Evolutionary conservation across 495 filamentous ascomycete genomes (phyloP), one percentile per base, ranked within the genome.

Genomic region (Physcia stellaris): DNA sequence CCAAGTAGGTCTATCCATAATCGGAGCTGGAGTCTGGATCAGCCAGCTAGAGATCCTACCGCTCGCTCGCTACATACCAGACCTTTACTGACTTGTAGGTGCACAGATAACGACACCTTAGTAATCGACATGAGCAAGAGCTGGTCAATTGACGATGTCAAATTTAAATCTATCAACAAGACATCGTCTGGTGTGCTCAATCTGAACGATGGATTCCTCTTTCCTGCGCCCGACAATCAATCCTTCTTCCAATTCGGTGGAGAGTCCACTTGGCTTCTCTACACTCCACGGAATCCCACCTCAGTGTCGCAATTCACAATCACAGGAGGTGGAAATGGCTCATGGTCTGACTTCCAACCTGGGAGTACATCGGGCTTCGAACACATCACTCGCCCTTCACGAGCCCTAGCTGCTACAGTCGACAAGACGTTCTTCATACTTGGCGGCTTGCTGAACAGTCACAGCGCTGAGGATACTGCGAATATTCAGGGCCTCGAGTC

Each of bases 121-220:
- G 16, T 30, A 7, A 4, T 41, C 13, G 39, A 41, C 24, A 41
- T 41, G 39, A 37, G 24, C 4, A 35, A 34, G 18, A 34, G 28
- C 20, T 41, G 39, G 39, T 34, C 16, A 9, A 22, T 16, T n/a
- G 9, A 12, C 39, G 24, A 27, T 28, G 39, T 41, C 7, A 20
- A 10, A 1, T 21, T 17, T 19, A 2, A 23, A 6, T 18, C 28
- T 15, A 33, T 36, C 18, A 37, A 6, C 29, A 41, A 41, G 24
- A 28, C 26, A 9, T 9, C 26, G 9, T 9, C 26, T n/a, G 30
- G 16, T 13, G 17, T n/a, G 3, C 39, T 30, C n/a, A n/a, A 9
- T 21, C 21, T 41, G 17, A 41, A 41, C 19, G 17, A 4, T 0
- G 29, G 18, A 15, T 9, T 35, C 17, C 11, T 41, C n/a, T 41